A percentile compares a stretch with the other conserved stretches of the same genome.
Evolutionary conservation across 2,329 filamentous ascomycete species (phyloP).

Genomic region (Mariannaea elegans): DNA sequence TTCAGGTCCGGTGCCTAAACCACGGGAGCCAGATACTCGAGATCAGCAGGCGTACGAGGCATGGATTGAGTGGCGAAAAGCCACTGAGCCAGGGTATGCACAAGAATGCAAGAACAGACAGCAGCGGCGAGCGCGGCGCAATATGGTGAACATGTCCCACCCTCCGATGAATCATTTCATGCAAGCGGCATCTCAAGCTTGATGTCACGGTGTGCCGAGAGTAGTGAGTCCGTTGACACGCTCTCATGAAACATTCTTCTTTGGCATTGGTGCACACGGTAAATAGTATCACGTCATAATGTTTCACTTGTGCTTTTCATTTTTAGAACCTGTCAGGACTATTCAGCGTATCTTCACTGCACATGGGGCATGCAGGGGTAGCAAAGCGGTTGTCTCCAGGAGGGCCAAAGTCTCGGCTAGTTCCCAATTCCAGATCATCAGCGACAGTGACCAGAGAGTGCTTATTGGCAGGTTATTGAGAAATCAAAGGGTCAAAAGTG

Average conservation of each 20-base stretch:
- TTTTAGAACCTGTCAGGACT: background rate
- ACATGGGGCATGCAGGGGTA: background rate
- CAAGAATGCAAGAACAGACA: slow-evolving; percentile 56
- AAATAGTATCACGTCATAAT: background rate
- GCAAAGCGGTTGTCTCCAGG: background rate
- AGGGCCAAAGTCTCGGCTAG: background rate
- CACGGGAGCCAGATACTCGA: slow-evolving; percentile 50
- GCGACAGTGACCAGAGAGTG: slow-evolving; percentile 2
- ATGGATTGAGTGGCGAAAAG: slow-evolving; percentile 59
- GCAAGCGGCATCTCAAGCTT: background rate
- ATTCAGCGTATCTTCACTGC: background rate
- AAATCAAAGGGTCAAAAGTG: background rate
- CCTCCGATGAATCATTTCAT: background rate
- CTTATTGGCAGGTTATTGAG: background rate
- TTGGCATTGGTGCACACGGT: background rate
- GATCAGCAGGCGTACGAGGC: slow-evolving; percentile 58
- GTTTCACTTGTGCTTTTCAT: background rate
- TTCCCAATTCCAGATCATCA: background rate
- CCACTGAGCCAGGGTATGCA: slow-evolving; percentile 58
- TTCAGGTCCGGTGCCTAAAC: slow-evolving; percentile 48
- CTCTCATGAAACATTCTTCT: background rate
- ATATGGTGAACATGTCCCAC: slow-evolving; percentile 16
- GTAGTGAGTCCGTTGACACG: background rate
- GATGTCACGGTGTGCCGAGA: background rate
- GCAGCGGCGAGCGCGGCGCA: slow-evolving; percentile 47